Conservation (phyloP, 1,139 yeast genomes). For the Yamadazyma atmosphaerica region DNA sequence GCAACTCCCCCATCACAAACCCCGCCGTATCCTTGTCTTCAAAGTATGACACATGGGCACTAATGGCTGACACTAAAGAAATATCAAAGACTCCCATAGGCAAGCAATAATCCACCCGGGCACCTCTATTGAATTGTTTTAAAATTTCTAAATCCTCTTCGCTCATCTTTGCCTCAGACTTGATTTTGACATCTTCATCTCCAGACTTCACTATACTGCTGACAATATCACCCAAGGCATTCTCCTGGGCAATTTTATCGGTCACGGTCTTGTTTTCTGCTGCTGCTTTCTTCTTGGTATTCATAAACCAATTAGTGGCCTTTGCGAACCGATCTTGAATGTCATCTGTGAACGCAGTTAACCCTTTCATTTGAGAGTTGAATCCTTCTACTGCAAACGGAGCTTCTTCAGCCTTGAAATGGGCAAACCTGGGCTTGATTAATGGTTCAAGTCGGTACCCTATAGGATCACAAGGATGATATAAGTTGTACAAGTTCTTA, state of each 20-base stretch:
- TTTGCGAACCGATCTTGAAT: conserved; percentile 44
- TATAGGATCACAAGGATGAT: conserved; percentile 88
- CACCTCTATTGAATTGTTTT: conserved; percentile 56
- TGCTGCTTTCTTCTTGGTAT: conserved; percentile 15
- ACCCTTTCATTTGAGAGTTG: conserved; percentile 42
- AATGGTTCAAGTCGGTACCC: conserved; percentile 87
- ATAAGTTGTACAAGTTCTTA: conserved; percentile 66
- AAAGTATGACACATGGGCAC: conserved; percentile 86
- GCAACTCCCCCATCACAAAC: conserved; percentile 62
- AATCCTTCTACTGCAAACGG: conserved; percentile 55
- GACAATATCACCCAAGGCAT: conserved; percentile 48
- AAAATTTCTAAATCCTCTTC: conserved; percentile 34
- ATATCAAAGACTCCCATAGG: conserved; percentile 82
- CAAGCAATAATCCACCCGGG: conserved; percentile 78
- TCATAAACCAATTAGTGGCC: conserved; percentile 48
- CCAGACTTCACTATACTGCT: conserved; percentile 29
- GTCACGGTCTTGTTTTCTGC: conserved; percentile 15
- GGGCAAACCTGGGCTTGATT: conserved; percentile 53
- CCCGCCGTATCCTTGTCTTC: conserved; percentile 86
- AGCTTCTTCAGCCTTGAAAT: conserved; percentile 58
- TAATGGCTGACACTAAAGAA: conserved; percentile 74
- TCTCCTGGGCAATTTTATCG: conserved; percentile 30
- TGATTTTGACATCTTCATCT: conserved; percentile 16
- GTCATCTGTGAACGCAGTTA: conserved; percentile 44
- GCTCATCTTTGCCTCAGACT: conserved; percentile 16